Conservation (phyloP, 768 basidiomycete genomes). For the Tylopilus sp. region DNA sequence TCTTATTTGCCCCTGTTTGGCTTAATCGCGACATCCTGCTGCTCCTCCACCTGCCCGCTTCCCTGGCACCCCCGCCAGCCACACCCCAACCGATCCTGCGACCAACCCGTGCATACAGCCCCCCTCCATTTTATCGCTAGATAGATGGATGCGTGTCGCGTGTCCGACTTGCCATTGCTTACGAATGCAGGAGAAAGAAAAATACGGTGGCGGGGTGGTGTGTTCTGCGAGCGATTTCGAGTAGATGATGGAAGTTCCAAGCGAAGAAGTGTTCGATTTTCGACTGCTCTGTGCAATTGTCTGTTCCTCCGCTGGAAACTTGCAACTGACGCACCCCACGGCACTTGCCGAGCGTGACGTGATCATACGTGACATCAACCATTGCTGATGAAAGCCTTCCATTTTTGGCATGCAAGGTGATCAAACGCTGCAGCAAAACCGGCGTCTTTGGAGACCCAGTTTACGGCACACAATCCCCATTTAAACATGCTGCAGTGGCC, state of each 20-base stretch:
- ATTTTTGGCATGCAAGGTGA: constrained; percentile 20
- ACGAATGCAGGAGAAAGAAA: constrained; percentile 8
- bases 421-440: neutral
- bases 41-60: constrained; percentile 27
- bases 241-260: constrained; percentile 33
- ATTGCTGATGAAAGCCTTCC: constrained; percentile 19
- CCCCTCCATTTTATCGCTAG: neutral
- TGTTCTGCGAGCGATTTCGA: constrained; percentile 10
- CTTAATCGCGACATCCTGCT: constrained; percentile 8
- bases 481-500: constrained; percentile 9
- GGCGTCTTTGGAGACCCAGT: neutral
- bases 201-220: neutral
- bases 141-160: neutral
- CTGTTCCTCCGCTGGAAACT: constrained; percentile 22
- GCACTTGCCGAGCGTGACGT: constrained; percentile 26
- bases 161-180: neutral
- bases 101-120: neutral
- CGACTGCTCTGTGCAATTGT: constrained; percentile 15
- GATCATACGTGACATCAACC: constrained; percentile 8
- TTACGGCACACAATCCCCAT: constrained; percentile 30
- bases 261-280: constrained; percentile 32
- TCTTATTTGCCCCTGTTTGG: constrained; percentile 29
- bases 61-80: constrained; percentile 16
- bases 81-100: constrained; percentile 6
- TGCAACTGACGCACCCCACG: constrained; percentile 19